Conservation (phyloP, 2,329 filamentous ascomycete species). For the Phyllosticta citriasiana region DNA sequence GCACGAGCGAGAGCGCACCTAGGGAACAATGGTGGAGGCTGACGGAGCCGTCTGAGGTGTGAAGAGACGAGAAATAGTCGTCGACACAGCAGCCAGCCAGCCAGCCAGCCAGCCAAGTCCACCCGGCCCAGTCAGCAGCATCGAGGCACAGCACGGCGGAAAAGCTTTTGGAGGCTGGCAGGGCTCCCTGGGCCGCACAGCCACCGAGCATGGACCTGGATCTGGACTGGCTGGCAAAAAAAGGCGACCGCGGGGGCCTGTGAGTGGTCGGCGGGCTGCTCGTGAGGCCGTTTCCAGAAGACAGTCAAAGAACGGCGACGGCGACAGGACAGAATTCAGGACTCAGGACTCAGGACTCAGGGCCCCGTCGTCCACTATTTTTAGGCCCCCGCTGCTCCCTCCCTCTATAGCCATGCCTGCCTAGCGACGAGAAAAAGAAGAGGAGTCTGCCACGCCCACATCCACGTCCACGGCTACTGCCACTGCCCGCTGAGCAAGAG, state of each 20-base stretch:
- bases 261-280: neutral
- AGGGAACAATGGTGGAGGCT: neutral
- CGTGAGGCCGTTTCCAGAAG: neutral
- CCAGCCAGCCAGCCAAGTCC: neutral
- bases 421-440: too few species aligned
- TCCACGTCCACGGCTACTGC: too few species aligned
- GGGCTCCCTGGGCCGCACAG: neutral
- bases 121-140: too few species aligned
- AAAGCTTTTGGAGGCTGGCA: neutral
- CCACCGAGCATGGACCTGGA: neutral
- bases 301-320: neutral
- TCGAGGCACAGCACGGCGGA: neutral
- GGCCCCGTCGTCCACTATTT: neutral
- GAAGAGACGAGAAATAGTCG: neutral
- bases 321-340: neutral
- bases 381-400: neutral
- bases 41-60: neutral
- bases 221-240: neutral
- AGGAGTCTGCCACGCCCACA: too few species aligned
- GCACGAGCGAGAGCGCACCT: neutral
- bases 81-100: too few species aligned
- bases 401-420: neutral
- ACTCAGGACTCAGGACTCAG: too few species aligned
- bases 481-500: too few species aligned
- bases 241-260: neutral